These are phyloP conservation scores for Apocynum venetum DNA, from an alignment of 257 asterid species.

Conservation along the genomic window DNA sequence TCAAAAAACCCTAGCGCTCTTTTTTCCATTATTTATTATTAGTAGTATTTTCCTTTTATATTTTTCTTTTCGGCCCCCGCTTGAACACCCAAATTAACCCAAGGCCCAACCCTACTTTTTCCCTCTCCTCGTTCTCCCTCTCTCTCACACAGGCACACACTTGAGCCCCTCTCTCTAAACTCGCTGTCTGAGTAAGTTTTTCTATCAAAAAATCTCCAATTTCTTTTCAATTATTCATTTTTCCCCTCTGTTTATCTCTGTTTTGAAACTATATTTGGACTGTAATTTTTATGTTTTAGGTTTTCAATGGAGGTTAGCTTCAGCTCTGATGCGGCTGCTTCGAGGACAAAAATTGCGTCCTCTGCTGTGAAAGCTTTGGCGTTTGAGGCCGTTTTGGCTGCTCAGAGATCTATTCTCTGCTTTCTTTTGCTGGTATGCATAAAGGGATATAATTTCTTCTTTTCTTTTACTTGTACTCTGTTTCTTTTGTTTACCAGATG, in stretches of 20 bases:
- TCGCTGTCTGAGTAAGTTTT: not conserved
- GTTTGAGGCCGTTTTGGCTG: conserved; percentile 45
- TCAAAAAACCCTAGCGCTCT: conserved; percentile 22
- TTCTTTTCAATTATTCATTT: conserved; percentile 11
- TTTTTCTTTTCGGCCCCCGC: conserved; percentile 11
- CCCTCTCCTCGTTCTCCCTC: conserved; percentile 15
- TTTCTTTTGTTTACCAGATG: conserved; percentile 16
- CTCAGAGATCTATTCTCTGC: conserved; percentile 56
- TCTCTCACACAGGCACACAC: conserved; percentile 8
- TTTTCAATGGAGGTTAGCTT: conserved; percentile 57
- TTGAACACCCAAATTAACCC: conserved; percentile 36
- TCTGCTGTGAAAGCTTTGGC: conserved; percentile 42
- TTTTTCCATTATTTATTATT: not conserved
- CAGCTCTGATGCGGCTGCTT: conserved; percentile 41
- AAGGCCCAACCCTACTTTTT: conserved; percentile 45
- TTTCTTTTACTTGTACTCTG: not conserved
- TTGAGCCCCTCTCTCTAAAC: conserved; percentile 4
- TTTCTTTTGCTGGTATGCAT: conserved; percentile 54
- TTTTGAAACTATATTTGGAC: not conserved
- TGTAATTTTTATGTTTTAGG: conserved; percentile 6
- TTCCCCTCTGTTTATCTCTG: not conserved
- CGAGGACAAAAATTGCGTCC: conserved; percentile 33
- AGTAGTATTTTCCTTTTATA: not conserved
- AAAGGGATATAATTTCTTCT: not conserved
- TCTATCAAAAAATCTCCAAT: not conserved